Evolutionary conservation across 2,329 filamentous ascomycete species (phyloP).

Genomic region (Neoascochyta sp.): DNA sequence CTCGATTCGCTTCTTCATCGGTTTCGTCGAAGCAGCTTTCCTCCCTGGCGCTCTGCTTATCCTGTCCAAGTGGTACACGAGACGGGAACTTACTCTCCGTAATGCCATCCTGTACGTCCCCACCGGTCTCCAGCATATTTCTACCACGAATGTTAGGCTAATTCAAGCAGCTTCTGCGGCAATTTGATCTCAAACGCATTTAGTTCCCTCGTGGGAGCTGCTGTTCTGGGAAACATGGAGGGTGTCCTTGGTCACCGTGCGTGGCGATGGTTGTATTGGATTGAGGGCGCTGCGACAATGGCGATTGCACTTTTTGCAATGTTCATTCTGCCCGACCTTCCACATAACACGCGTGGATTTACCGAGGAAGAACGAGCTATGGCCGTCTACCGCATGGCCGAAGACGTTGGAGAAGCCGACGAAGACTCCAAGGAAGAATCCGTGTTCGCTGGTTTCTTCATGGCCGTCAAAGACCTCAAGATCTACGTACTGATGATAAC

Average conservation of each 20-base stretch:
- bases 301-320: constrained; percentile 28
- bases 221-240: constrained; percentile 40
- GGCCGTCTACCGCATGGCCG: constrained; percentile 39
- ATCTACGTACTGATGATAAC: constrained; percentile 63
- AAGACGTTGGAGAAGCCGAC: constrained; percentile 51
- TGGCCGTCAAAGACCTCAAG: constrained; percentile 59
- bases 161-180: constrained; percentile 43
- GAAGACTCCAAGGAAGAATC: constrained; percentile 44
- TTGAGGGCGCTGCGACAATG: constrained; percentile 36
- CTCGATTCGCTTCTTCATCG: constrained; percentile 37
- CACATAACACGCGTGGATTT: constrained; percentile 45
- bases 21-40: constrained; percentile 46
- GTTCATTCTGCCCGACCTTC: constrained; percentile 34
- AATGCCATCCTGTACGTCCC: constrained; percentile 42
- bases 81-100: constrained; percentile 44
- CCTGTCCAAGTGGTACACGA: constrained; percentile 65
- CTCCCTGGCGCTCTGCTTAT: constrained; percentile 62
- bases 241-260: constrained; percentile 34
- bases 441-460: constrained; percentile 52
- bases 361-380: constrained; percentile 46
- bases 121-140: too few species aligned
- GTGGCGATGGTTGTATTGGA: constrained; percentile 44
- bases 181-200: constrained; percentile 45
- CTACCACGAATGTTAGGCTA: too few species aligned
- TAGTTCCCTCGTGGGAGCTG: constrained; percentile 44